Evolutionary conservation across 1,139 yeast genomes (phyloP).

Genomic region (Dujonia santamariae): DNA sequence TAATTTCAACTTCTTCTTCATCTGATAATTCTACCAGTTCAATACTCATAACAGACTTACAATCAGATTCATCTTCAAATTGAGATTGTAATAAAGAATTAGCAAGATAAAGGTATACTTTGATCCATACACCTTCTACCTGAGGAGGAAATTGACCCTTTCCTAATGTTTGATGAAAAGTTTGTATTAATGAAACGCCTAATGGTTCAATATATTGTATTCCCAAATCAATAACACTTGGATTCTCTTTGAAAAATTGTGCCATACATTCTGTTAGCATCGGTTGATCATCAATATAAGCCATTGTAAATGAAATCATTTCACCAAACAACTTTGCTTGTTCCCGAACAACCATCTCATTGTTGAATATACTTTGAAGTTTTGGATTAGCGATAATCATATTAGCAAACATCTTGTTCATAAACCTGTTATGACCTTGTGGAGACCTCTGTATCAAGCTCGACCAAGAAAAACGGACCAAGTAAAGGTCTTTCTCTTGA

Average conservation of each 20-base stretch:
- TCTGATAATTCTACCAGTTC: slow-evolving; percentile 9
- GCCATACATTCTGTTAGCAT: slow-evolving; percentile 33
- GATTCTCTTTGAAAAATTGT: slow-evolving; percentile 34
- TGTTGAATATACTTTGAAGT: slow-evolving; percentile 22
- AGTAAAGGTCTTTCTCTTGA: slow-evolving; percentile 8
- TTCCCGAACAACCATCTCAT: slow-evolving; percentile 23
- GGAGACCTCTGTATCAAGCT: slow-evolving; percentile 3
- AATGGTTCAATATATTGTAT: slow-evolving; percentile 39
- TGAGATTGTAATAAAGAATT: slow-evolving; percentile 30
- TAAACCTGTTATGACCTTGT: slow-evolving; percentile 7
- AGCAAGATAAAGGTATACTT: slow-evolving; percentile 39
- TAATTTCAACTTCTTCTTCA: slow-evolving; percentile 12
- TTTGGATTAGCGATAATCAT: slow-evolving; percentile 30
- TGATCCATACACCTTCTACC: slow-evolving; percentile 41
- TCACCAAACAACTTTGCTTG: slow-evolving; percentile 38
- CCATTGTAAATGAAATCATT: slow-evolving; percentile 30
- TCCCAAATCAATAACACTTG: slow-evolving; percentile 22
- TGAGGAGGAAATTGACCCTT: slow-evolving; percentile 26
- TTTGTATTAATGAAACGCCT: slow-evolving; percentile 39
- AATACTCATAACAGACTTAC: slow-evolving; percentile 12
- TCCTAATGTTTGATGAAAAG: slow-evolving; percentile 39
- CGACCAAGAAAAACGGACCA: slow-evolving; percentile 9
- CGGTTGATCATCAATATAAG: slow-evolving; percentile 27
- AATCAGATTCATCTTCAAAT: slow-evolving; percentile 17
- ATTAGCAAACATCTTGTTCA: slow-evolving; percentile 17